A percentile compares a stretch with the other conserved stretches of the same genome.
Evolutionary conservation across 179 eudicot species (phyloP).

Genomic region (Heliamphora pulchella): DNA sequence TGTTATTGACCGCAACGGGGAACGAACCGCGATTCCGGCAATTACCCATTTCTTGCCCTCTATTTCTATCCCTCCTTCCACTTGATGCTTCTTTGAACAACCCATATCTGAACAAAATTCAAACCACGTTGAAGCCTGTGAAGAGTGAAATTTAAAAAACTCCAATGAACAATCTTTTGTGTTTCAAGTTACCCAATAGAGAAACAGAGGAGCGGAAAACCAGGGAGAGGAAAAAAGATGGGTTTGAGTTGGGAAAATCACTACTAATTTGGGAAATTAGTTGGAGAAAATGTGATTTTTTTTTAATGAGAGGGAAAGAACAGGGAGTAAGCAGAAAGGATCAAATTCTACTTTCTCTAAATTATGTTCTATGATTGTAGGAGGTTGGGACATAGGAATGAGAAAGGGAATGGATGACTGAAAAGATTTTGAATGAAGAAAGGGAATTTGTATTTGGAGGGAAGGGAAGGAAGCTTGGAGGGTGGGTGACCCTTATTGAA

Average conservation of each 20-base stretch:
- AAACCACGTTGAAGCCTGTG: not conserved
- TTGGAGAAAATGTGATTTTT: not conserved
- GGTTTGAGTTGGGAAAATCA: not conserved
- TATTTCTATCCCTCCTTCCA: slow-evolving; percentile 24
- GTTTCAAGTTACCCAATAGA: not conserved
- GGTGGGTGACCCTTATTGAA: not conserved
- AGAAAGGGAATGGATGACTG: not conserved
- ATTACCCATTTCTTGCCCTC: slow-evolving; percentile 46
- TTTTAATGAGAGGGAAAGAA: not conserved
- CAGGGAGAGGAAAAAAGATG: not conserved
- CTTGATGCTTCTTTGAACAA: slow-evolving; percentile 36
- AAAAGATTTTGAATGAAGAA: slow-evolving; percentile 21
- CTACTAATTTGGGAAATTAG: not conserved
- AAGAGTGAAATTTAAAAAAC: not conserved
- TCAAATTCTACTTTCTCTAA: slow-evolving; percentile 7
- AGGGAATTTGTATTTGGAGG: not conserved
- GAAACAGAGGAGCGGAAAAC: not conserved
- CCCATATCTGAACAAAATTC: slow-evolving; percentile 27
- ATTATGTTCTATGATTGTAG: not conserved
- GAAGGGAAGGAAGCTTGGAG: not conserved
- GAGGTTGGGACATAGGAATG: not conserved
- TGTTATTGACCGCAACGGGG: slow-evolving; percentile 33
- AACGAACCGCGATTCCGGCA: slow-evolving; percentile 36
- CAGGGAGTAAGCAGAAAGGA: slow-evolving; percentile 19
- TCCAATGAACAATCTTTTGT: not conserved